Evolutionary conservation across 495 filamentous ascomycete species (phyloP), one percentile per base, ranked within the genome.

Genomic region (Penicillium samsonianum): DNA sequence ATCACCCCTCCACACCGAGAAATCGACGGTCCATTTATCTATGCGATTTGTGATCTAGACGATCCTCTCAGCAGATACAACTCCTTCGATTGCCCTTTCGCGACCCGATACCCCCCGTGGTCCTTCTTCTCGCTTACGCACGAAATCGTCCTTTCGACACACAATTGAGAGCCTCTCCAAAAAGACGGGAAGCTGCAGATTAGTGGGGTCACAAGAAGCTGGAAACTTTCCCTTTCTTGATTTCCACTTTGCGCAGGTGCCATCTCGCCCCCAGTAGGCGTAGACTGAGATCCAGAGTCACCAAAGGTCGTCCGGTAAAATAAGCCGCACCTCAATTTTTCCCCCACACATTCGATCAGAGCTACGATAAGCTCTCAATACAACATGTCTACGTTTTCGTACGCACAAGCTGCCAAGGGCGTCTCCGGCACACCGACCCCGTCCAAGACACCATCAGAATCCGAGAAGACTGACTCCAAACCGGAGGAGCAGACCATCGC

Each of bases 391-490:
- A 69, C 71, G 53, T 95, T 96, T 73, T 96, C 94, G 41, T 98
- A 98, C 75, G 93, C 93, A 55, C 91, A 96, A 79, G 93, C 93
- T 67, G 94, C 93, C 26, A 92, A 90, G 73, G 89, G 90, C 63
- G 79, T 84, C 56, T 73, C 83, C 53, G 62, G 79, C 45, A 68
- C 63, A 55, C 65, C 67, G 56, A 66, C 61, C 28, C 62, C 74
- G 40, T 62, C 78, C 65, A 72, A 73, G 65, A 59, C 72, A 40
- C 59, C 58, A 47, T 64, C 76, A 60, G 69, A 72, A 49, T 57
- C 72, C 50, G 61, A 64, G 50, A 62, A 61, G 44, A 40, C 52
- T 43, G 64, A 71, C 23, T 51, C 70, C 17, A 70, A 69, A 50
- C 48, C 53, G 17, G 69, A 74, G 37, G 71, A 78, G 57, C 64